Conservation (phyloP, 1,284 basidiomycete species). For the Apiotrichum sp. region DNA sequence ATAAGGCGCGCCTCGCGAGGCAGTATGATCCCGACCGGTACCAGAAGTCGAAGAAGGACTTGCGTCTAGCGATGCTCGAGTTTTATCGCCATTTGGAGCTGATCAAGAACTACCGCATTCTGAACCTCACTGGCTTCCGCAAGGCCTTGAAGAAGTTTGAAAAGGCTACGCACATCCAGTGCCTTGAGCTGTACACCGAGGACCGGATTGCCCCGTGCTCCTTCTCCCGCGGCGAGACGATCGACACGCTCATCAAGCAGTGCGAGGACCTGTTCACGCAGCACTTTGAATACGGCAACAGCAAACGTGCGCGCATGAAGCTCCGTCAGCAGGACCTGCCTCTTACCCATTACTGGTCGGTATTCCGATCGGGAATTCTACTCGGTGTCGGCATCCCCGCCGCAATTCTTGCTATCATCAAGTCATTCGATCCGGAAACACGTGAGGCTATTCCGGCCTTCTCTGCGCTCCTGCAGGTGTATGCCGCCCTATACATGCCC, state of each 20-base stretch:
- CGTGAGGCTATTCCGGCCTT: constrained; percentile 61
- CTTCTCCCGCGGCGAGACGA: constrained; percentile 52
- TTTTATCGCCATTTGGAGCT: constrained; percentile 74
- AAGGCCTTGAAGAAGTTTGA: constrained; percentile 93
- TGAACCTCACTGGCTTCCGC: constrained; percentile 84
- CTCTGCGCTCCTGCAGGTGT: constrained; percentile 71
- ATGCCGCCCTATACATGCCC: constrained; percentile 68
- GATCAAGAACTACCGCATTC: constrained; percentile 75
- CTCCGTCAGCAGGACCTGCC: constrained; percentile 57
- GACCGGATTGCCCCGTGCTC: constrained; percentile 57
- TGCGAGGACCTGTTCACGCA: constrained; percentile 67
- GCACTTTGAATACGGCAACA: constrained; percentile 74
- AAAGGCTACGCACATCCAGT: constrained; percentile 61
- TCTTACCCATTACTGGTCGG: constrained; percentile 69
- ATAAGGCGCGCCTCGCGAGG: background rate
- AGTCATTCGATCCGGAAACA: constrained; percentile 57
- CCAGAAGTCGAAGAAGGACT: constrained; percentile 68
- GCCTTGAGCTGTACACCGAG: constrained; percentile 66
- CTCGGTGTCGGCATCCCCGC: constrained; percentile 77
- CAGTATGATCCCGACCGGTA: constrained; percentile 69
- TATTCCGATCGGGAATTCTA: constrained; percentile 67
- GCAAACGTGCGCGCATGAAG: constrained; percentile 66
- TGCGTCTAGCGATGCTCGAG: constrained; percentile 76
- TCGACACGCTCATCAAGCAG: constrained; percentile 64
- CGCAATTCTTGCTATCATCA: constrained; percentile 60